Evolutionary conservation across 2,329 filamentous ascomycete genomes (phyloP), one percentile per base, ranked within the genome.

Genomic region (Exophiala mesophila): DNA sequence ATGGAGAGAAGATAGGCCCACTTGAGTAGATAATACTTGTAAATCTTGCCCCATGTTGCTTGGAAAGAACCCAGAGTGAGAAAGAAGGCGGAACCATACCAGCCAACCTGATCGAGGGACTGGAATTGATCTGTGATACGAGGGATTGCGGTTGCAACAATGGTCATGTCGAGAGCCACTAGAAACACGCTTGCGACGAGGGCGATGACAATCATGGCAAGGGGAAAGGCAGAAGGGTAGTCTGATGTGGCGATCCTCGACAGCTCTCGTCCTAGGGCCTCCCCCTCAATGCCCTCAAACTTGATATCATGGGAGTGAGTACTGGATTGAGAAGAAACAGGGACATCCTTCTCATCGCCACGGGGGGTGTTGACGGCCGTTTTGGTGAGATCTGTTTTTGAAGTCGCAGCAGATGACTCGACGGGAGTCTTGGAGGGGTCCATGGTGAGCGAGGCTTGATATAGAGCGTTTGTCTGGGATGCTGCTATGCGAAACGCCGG

Each of bases 71-170:
- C 59, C 2, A 59, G 43, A 1, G 61, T 62, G 30, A 68, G 41
- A 37, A 68, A 61, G 41, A 58, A 66, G 0, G 59, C 62, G 8
- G 57, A 59, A 3, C 59, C 62, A 43, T 66, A 66, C 63, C 63
- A 66, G 2, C 55, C 57, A 4, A 63, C 53, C 29, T 63, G 47
- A 13, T 59, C 47, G 2, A 65, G 48, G 4, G 42, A 48, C 18
- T 60, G 53, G 49, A 63, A 63, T 26, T 60, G 39, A 45, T 63
- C 57, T 3, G 61, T 63, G 32, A 63, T 63, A 23, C 56, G 54
- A 4, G 61, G 61, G 30, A 62, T 63, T 10, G 61, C 61, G 4
- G 58, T 62, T 9, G 53, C 55, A 12, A 63, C 57, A 44, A 63
- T 62, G 23, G 60, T 63, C 41, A 53, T 55, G 35, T 55, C 55